These are phyloP conservation scores for Zygoascus sp. DNA, from an alignment of 1,139 yeast genomes.

Conservation along the genomic window DNA sequence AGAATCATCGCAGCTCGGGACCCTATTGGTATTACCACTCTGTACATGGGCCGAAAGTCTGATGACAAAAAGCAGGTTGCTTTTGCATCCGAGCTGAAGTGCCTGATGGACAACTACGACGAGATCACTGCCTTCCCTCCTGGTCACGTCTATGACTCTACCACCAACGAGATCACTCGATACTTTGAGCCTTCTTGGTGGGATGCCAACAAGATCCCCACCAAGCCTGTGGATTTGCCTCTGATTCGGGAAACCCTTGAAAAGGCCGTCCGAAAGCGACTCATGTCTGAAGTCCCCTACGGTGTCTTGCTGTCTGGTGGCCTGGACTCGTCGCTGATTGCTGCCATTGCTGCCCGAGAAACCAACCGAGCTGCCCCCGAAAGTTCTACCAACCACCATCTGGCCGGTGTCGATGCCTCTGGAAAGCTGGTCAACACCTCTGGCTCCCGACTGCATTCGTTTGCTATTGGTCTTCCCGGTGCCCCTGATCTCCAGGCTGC, in stretches of 20 bases:
- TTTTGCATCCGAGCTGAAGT: conserved; percentile 93
- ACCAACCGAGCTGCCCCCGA: conserved; percentile 70
- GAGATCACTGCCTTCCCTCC: conserved; percentile 93
- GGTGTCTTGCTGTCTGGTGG: conserved; percentile 98
- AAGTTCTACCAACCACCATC: conserved; percentile 40
- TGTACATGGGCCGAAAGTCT: conserved; percentile 87
- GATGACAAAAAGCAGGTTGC: conserved; percentile 68
- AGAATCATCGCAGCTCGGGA: conserved; percentile 96
- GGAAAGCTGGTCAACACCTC: conserved; percentile 75
- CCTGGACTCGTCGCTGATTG: conserved; percentile 91
- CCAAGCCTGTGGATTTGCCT: conserved; percentile 66
- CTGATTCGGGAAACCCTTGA: conserved; percentile 77
- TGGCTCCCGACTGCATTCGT: conserved; percentile 86
- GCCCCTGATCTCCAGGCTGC: conserved; percentile 98
- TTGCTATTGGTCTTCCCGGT: conserved; percentile 94
- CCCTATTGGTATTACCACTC: conserved; percentile 94
- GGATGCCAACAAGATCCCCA: conserved; percentile 72
- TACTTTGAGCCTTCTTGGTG: conserved; percentile 94
- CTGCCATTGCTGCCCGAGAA: conserved; percentile 95
- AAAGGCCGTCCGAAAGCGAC: conserved; percentile 94
- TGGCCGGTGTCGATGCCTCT: conserved; percentile 87
- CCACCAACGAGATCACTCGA: conserved; percentile 77
- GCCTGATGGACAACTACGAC: conserved; percentile 92
- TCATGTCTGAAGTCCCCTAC: conserved; percentile 98
- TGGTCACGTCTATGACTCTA: conserved; percentile 93